Evolutionary conservation across 164 flowering plant species (phyloP).

Genomic region (Protea cynaroides): DNA sequence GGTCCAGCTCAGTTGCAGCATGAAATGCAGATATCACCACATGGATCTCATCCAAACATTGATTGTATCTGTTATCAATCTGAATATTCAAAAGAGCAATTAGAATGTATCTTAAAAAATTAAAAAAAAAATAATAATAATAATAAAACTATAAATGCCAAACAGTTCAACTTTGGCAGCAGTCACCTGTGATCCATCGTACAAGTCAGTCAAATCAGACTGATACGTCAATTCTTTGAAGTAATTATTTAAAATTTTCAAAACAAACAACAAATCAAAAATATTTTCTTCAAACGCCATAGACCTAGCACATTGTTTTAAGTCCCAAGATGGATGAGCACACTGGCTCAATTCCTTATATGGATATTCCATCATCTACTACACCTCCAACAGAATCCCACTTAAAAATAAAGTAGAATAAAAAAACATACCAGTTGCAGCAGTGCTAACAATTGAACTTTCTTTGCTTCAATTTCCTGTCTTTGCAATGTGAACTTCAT

Average conservation of each 20-base stretch:
- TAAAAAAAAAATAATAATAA: background rate
- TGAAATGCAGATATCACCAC: conserved; percentile 75
- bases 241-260: background rate
- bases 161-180: background rate
- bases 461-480: conserved; percentile 40
- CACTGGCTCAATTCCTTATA: background rate
- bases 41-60: conserved; percentile 71
- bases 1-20: conserved; percentile 75
- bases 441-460: conserved; percentile 52
- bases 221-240: background rate
- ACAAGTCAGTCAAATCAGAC: background rate
- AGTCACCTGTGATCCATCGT: background rate
- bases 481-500: conserved; percentile 20
- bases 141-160: too few relatives aligned
- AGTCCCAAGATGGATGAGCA: background rate
- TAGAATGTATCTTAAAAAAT: background rate
- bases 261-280: background rate
- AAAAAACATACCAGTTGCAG: conserved; percentile 59
- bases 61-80: conserved; percentile 75
- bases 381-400: too few relatives aligned
- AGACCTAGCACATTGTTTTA: background rate
- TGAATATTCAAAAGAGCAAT: conserved; percentile 18
- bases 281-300: too few relatives aligned
- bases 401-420: background rate
- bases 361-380: too few relatives aligned